Conservation (phyloP, 2,329 filamentous ascomycete species). For the Xylaria sp. region DNA sequence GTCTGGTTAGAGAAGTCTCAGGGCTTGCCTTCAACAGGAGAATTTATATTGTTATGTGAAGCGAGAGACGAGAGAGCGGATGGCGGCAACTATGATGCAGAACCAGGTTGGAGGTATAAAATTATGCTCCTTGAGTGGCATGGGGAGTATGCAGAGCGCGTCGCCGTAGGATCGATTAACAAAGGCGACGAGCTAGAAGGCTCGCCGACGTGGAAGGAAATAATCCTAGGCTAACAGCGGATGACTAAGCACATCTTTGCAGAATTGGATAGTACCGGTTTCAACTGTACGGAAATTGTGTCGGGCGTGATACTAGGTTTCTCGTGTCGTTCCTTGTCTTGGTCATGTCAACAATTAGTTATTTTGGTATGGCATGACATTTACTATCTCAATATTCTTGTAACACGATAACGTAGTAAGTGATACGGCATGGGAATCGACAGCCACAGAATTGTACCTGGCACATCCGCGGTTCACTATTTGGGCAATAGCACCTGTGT, state of each 20-base stretch:
- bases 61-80: constrained; percentile 13
- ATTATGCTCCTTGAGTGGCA: constrained; percentile 20
- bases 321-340: background rate
- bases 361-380: background rate
- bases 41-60: constrained; percentile 17
- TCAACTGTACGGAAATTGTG: background rate
- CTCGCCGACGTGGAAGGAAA: constrained; percentile 14
- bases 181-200: constrained; percentile 15
- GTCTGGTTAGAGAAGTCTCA: background rate
- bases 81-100: background rate
- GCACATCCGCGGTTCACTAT: too few relatives aligned
- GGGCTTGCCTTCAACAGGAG: background rate
- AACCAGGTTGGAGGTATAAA: constrained; percentile 19
- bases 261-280: too few relatives aligned
- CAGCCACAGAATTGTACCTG: background rate
- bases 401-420: background rate
- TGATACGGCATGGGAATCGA: background rate
- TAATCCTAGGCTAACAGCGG: constrained; percentile 7
- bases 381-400: background rate
- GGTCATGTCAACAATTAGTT: background rate
- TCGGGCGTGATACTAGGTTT: background rate
- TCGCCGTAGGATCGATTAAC: constrained; percentile 16
- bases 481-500: background rate
- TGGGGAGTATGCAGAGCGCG: constrained; percentile 16
- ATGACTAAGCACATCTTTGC: background rate